phyloP scores from a whole-genome alignment of 129 eudicot species.

The Tanacetum coccineum region DNA sequence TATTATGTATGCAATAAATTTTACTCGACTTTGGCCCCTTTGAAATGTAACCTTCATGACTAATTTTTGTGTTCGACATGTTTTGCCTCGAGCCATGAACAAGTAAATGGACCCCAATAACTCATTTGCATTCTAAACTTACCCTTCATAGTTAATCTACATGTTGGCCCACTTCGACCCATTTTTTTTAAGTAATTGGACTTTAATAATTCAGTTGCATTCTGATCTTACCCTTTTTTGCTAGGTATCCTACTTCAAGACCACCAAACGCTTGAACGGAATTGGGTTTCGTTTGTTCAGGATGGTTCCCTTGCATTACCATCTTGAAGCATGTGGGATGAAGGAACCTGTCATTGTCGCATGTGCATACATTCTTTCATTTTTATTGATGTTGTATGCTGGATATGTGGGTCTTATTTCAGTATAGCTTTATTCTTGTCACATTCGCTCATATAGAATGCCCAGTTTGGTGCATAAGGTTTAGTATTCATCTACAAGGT shows the following conservation, averaged over 20 bases:
- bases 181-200: too few species aligned
- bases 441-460: neutral
- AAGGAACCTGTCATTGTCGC: conserved; percentile 70
- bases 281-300: conserved; percentile 44
- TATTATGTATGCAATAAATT: too few species aligned
- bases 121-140: too few species aligned
- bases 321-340: conserved; percentile 64
- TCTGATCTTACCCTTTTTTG: conserved; percentile 16
- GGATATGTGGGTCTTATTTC: conserved; percentile 82
- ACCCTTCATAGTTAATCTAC: too few species aligned
- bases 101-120: too few species aligned
- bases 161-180: too few species aligned
- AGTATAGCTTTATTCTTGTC: conserved; percentile 33
- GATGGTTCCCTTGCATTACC: conserved; percentile 65
- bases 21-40: too few species aligned
- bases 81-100: too few species aligned
- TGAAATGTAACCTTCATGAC: too few species aligned
- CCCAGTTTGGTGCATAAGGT: conserved; percentile 20
- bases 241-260: conserved; percentile 53
- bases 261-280: conserved; percentile 44
- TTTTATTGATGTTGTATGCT: conserved; percentile 50
- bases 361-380: conserved; percentile 64
- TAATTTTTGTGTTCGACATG: too few species aligned
- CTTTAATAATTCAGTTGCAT: neutral
- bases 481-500: conserved; percentile 10